phyloP scores from a whole-genome alignment of 2,329 filamentous ascomycete genomes.

The Aspergillus pseudotamarii region DNA sequence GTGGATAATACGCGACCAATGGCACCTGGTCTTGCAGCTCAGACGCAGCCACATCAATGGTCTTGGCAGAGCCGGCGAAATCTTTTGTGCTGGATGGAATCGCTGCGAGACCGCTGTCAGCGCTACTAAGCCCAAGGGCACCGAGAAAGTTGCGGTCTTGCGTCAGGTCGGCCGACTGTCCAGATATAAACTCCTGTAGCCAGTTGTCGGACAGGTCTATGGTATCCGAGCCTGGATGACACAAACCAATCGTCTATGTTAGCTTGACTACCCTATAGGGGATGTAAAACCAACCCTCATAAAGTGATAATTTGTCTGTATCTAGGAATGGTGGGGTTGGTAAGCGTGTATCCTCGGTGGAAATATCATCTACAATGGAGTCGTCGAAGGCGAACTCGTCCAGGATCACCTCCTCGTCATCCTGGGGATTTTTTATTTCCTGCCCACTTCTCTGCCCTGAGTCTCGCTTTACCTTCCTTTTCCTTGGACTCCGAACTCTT shows the following conservation, averaged over 20 bases:
- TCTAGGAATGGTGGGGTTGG: slow-evolving; percentile 16
- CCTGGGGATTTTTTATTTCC: not conserved
- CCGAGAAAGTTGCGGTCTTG: slow-evolving; percentile 18
- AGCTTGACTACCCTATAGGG: not conserved
- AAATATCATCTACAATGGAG: slow-evolving; percentile 11
- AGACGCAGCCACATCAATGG: slow-evolving; percentile 3
- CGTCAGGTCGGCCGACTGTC: slow-evolving; percentile 15
- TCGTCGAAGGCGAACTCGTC: slow-evolving; percentile 11
- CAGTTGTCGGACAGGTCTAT: slow-evolving; percentile 31
- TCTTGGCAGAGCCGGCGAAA: not conserved
- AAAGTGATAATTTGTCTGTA: slow-evolving; percentile 9
- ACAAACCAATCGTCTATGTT: not conserved
- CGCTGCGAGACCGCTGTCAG: not conserved
- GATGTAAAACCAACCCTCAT: slow-evolving; percentile 14
- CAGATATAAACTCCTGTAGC: slow-evolving; percentile 33
- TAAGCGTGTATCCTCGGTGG: slow-evolving; percentile 12
- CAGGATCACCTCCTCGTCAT: slow-evolving; percentile 3
- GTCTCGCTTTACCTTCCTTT: slow-evolving; percentile 15
- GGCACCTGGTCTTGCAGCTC: slow-evolving; percentile 3
- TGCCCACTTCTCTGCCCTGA: not conserved
- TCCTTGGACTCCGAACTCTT: slow-evolving; percentile 16
- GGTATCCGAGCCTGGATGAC: slow-evolving; percentile 17
- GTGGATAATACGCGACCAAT: not conserved
- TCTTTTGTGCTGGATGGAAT: slow-evolving; percentile 9
- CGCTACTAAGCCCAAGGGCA: slow-evolving; percentile 9